Percentiles rank a stretch among this genome's conserved stretches.
Evolutionary conservation across 179 eudicot genomes (phyloP).

Genomic region (Beta corolliflora): DNA sequence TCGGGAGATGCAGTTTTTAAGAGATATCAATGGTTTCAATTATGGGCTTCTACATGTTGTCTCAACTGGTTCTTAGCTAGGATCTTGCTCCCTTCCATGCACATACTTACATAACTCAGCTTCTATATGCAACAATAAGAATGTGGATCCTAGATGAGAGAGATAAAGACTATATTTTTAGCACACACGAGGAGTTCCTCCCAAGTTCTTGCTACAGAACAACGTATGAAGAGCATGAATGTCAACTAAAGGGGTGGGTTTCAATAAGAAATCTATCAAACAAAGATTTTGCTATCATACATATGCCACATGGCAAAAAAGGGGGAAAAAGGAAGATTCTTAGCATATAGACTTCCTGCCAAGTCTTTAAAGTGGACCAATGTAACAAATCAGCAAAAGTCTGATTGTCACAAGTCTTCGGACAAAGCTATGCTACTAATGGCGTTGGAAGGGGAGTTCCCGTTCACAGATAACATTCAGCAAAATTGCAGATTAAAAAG

Average conservation of each 20-base stretch:
- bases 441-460: not conserved
- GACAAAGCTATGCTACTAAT: not conserved
- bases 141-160: constrained; percentile 16
- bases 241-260: not conserved
- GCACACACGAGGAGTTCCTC: constrained; percentile 6
- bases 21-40: constrained; percentile 61
- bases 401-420: not conserved
- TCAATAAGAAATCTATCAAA: not conserved
- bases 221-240: constrained; percentile 29
- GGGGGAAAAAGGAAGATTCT: not conserved
- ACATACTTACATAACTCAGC: constrained; percentile 65
- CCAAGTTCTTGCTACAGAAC: not conserved
- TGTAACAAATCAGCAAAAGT: constrained; percentile 10
- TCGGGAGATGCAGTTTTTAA: constrained; percentile 47
- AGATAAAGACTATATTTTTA: not conserved
- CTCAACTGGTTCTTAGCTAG: constrained; percentile 62
- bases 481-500: not conserved
- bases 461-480: not conserved
- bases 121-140: constrained; percentile 39
- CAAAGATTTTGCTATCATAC: not conserved
- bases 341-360: no score
- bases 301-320: not conserved
- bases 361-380: constrained; percentile 1
- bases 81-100: constrained; percentile 91
- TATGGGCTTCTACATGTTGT: constrained; percentile 54